Evolutionary conservation across 2,329 filamentous ascomycete species (phyloP), one percentile per base, ranked within the genome.

Genomic region (Apiospora sp.): DNA sequence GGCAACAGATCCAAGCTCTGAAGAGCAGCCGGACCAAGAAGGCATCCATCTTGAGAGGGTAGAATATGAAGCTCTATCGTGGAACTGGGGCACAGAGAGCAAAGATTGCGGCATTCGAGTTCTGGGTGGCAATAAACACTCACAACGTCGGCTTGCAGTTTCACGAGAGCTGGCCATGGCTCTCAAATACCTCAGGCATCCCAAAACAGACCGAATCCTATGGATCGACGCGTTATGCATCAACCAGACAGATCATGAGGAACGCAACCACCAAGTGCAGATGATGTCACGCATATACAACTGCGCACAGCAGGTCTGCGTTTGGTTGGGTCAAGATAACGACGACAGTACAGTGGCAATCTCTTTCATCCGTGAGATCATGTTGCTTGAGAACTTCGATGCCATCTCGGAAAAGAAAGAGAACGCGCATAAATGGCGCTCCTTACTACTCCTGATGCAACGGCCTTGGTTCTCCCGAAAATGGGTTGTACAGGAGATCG

Each of bases 221-320:
- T 71, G 69, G 69, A 30, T 71, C 4, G 69, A 71, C 12, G 69
- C 69, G 1, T 5, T 71, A 0, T 71, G 69, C n/a, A 71, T 71
- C 22, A 64, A 71, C 69, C 69, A 71, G 19, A 4, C 8, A 1
- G 49, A 71, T 10, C n/a, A n/a, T 0, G 24, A 30, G 8, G 69
- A 71, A 10, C 69, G 69, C 13, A 64, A 58, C 27, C 48, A 51
- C 22, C 69, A 71, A 43, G 69, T 71, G 4, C 37, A 41, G 12
- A 58, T 44, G 41, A 71, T 71, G 69, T 37, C 37, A 3, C 27
- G 58, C 14, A 61, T 54, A 14, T 71, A 71, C 43, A 37, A 13
- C n/a, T 5, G 43, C 13, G 69, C 69, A 10, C 16, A 34, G 3
- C 22, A 16, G 19, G 69, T 71, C 2, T 69, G 41, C 4, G 43